Base-by-base conservation (phyloP, 805 yeast genomes). In the Candida chilensis region DNA sequence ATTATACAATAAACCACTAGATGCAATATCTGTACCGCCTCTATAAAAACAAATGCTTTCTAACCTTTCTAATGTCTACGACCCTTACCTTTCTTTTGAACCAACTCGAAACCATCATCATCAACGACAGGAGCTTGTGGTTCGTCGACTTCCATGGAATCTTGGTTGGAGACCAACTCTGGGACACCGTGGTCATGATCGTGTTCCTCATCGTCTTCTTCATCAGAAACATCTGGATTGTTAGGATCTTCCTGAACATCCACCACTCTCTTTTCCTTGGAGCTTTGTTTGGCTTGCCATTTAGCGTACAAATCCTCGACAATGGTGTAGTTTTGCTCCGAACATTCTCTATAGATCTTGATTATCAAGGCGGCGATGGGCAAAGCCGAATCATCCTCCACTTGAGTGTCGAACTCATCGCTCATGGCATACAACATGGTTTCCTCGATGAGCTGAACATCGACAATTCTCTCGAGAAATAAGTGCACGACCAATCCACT, bases 101-200 rank as follows among this genome's bases (percentile, higher is more conserved):
- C 96, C 37, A 86, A 55, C 43, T 87, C 92, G 47, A 90, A 90
- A 1, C 97, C 98, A 48, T 90, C 97, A 20, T 90, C 97, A 48
- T 90, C 97, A 6, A 90, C 67, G 7, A 81, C 49, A 2, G 95
- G 94, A 8, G 67, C 82, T 18, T 54, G 53, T 13, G 54, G 54
- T 20, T 47, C 47, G 27, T 54, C 57, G 3, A 53, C 41, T 11
- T 57, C 59, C 61, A 59, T 56, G 7, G 37, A 42, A 18, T 45
- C n/a, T n/a, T n/a, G 51, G 26, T 41, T 19, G 10, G 11, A 9
- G n/a, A n/a, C n/a, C n/a, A n/a, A n/a, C 9, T 42, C 38, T 11
- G 5, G 29, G 17, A 15, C 27, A 29, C 13, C 14, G 32, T 20
- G 30, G 28, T 51, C 62, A 1, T 53, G 62, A 0, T 64, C 77